phyloP scores from a whole-genome alignment of 2,329 filamentous ascomycete species.

The Fusarium subglutinans region DNA sequence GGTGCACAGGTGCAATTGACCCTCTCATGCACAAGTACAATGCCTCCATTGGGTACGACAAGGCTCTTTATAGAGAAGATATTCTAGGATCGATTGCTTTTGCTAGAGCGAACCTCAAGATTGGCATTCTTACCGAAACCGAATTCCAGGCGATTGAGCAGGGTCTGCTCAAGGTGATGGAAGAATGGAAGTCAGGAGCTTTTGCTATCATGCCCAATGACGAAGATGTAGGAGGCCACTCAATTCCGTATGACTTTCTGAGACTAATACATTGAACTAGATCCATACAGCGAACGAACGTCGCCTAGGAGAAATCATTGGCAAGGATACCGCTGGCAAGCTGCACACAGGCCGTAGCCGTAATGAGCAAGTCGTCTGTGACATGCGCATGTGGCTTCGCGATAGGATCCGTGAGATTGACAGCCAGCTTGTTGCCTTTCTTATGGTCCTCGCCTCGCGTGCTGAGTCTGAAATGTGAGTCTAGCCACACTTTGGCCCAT shows the following conservation, averaged over 20 bases:
- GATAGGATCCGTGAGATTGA: conserved; percentile 79
- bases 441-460: conserved; percentile 47
- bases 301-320: conserved; percentile 77
- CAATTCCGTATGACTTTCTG: too few species aligned
- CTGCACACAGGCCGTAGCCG: conserved; percentile 87
- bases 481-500: too few species aligned
- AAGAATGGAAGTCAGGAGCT: not conserved
- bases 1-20: too few species aligned
- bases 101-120: too few species aligned
- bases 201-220: conserved; percentile 59
- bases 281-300: conserved; percentile 77
- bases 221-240: not conserved
- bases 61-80: too few species aligned
- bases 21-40: too few species aligned
- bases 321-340: conserved; percentile 72
- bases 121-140: too few species aligned
- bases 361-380: conserved; percentile 90
- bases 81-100: too few species aligned
- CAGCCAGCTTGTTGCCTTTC: conserved; percentile 48
- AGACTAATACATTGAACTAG: too few species aligned
- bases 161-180: too few species aligned
- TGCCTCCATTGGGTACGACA: too few species aligned
- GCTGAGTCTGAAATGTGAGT: conserved; percentile 62
- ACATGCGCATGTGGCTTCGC: conserved; percentile 90
- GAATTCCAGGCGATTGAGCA: too few species aligned